These are phyloP conservation scores for Forsythia viridissima DNA, from an alignment of 257 asterid species.

Conservation along the genomic window DNA sequence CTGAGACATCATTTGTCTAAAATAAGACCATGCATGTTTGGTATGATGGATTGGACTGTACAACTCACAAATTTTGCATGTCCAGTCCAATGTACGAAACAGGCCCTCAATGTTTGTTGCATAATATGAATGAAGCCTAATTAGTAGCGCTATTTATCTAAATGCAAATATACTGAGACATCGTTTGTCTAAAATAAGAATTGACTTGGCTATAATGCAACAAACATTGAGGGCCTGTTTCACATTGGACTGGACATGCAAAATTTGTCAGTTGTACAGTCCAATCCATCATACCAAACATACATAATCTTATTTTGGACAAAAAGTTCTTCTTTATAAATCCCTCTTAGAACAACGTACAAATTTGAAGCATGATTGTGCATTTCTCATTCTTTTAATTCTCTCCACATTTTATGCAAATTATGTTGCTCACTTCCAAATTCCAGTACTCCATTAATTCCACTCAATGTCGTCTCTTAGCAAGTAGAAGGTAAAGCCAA, in stretches of 20 bases:
- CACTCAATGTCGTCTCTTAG: background rate
- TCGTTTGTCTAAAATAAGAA: too few species aligned
- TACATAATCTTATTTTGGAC: background rate
- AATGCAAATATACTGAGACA: too few species aligned
- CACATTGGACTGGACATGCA: background rate
- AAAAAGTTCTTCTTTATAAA: background rate
- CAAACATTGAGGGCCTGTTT: background rate
- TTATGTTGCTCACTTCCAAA: background rate
- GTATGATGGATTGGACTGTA: too few species aligned
- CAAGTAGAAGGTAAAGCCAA: background rate
- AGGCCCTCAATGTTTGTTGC: too few species aligned
- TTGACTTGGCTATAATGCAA: too few species aligned
- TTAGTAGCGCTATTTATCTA: background rate
- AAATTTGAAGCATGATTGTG: background rate
- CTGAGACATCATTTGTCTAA: too few species aligned
- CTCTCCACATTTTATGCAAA: background rate
- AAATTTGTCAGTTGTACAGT: background rate
- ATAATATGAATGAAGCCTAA: background rate
- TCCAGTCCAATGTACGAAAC: too few species aligned
- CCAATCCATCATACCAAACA: background rate
- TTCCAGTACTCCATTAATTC: background rate
- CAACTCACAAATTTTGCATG: too few species aligned
- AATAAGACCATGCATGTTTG: too few species aligned
- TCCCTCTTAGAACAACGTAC: background rate
- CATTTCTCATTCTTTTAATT: background rate